These are phyloP conservation scores for Penicillium capsulatum DNA, from an alignment of 2,329 filamentous ascomycete genomes.

Conservation along the genomic window DNA sequence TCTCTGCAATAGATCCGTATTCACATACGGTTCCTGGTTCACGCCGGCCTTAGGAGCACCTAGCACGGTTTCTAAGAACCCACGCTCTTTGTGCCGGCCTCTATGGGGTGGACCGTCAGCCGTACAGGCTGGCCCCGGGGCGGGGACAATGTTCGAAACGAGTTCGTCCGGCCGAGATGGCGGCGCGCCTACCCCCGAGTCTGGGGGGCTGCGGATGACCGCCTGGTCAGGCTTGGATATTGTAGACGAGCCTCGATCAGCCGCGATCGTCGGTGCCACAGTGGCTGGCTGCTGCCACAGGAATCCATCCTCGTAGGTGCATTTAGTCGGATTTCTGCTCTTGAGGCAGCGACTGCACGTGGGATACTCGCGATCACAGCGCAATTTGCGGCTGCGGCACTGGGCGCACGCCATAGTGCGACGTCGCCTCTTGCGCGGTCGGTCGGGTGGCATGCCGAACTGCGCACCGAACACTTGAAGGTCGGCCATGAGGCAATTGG, in stretches of 20 bases:
- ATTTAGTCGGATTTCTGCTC: constrained; percentile 33
- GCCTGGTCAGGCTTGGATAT: constrained; percentile 22
- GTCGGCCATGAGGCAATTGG: background rate
- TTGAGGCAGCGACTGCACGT: constrained; percentile 39
- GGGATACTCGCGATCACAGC: constrained; percentile 43
- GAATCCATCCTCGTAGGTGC: constrained; percentile 42
- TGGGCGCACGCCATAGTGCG: constrained; percentile 42
- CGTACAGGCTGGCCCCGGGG: constrained; percentile 8
- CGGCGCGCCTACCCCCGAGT: constrained; percentile 29
- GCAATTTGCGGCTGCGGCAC: constrained; percentile 42
- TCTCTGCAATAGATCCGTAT: constrained; percentile 28
- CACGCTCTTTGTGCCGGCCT: constrained; percentile 24
- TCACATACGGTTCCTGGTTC: constrained; percentile 31
- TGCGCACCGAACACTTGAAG: constrained; percentile 8
- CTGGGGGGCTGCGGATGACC: constrained; percentile 24
- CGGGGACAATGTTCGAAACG: constrained; percentile 11
- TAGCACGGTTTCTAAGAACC: constrained; percentile 36
- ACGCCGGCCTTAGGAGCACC: constrained; percentile 33
- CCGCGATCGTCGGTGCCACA: constrained; percentile 27
- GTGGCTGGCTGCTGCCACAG: constrained; percentile 39
- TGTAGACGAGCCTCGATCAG: too few species aligned
- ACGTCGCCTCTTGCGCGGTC: constrained; percentile 37
- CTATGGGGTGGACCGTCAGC: constrained; percentile 4
- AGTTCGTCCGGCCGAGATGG: constrained; percentile 22
- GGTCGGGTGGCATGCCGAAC: constrained; percentile 18